Base-by-base conservation (phyloP, 257 asterid species). In the Solanum chmielewskii region DNA sequence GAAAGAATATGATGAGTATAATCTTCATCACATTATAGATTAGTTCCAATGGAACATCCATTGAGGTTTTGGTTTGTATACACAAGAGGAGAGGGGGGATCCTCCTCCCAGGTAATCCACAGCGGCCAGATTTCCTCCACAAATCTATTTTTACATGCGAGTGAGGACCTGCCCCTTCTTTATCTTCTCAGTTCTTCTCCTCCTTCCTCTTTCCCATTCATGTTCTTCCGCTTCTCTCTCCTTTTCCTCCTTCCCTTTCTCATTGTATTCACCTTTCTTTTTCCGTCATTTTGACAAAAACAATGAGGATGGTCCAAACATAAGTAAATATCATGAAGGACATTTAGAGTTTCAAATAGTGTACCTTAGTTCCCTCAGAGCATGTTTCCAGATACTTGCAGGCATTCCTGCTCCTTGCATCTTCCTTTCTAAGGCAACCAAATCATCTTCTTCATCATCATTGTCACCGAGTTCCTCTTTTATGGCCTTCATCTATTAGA, bases 361-460 rank as follows among this genome's bases (percentile, higher is more conserved):
- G 86, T 89, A 93, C 99, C 99, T 93, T 88, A 97, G 89, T 91
- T 97, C 99, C 91, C 98, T 93, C 89, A 94, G 98, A 86, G 98
- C 98, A 90, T 95, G 98, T 92, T 97, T 97, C 99, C 99, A 97
- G 82, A 94, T 91, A 91, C 94, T 92, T 84, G 98, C 92, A 81
- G 99, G 99, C 99, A 97, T 97, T 77, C 98, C 97, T 81, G 98
- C 97, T 85, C 90, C 95, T 94, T 95, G 97, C 98, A 97, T 96
- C 95, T 95, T 96, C 93, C 98, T 95, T 90, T 96, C 98, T 39
- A 97, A 93, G 88, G 96, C 94, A 91, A 96, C 98, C 91, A 96
- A 92, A 88, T 97, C 99, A 93, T 97, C 99, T 89, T 97, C 99
- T 41, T 97, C 99, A 15, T 97, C 99, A 70, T 96, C 98, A 90